Evolutionary conservation across 2,329 filamentous ascomycete species (phyloP).

Genomic region (Ophiocordyceps sinensis): DNA sequence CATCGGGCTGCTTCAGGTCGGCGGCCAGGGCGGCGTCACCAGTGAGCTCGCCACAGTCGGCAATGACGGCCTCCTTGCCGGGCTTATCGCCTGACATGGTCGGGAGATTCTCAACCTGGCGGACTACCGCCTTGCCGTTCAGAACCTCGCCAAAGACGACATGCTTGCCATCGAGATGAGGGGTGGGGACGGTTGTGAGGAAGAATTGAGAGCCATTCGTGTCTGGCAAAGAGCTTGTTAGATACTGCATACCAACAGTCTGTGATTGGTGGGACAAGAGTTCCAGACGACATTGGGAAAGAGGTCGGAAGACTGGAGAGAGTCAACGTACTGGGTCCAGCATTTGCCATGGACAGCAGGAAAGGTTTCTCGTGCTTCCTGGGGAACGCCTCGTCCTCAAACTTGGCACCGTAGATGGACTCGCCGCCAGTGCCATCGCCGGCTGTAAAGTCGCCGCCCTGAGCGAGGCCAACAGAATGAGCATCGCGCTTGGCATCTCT

Average conservation of each 20-base stretch:
- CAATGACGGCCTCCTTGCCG: conserved; percentile 54
- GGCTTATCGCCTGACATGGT: conserved; percentile 71
- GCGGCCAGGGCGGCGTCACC: conserved; percentile 54
- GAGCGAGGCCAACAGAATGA: conserved; percentile 13
- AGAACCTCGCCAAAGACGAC: conserved; percentile 94
- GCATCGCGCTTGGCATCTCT: background rate
- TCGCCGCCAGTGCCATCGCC: conserved; percentile 93
- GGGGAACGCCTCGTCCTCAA: conserved; percentile 91
- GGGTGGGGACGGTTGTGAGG: conserved; percentile 87
- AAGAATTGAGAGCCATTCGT: conserved; percentile 99
- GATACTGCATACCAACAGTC: background rate
- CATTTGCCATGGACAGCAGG: conserved; percentile 94
- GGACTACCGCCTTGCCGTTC: conserved; percentile 79
- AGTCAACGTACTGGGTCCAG: conserved; percentile 58
- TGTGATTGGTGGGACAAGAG: background rate
- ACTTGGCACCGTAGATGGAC: conserved; percentile 95
- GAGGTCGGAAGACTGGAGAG: background rate
- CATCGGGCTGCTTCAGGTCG: conserved; percentile 57
- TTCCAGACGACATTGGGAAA: background rate
- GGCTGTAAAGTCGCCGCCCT: conserved; percentile 91
- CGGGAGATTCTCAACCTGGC: conserved; percentile 74
- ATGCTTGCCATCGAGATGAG: conserved; percentile 90
- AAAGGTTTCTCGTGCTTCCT: conserved; percentile 87
- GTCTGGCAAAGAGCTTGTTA: conserved; percentile 26
- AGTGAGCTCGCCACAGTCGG: conserved; percentile 73